Conservation (phyloP, 139 green algal species). For the Micromonas commoda region DNA sequence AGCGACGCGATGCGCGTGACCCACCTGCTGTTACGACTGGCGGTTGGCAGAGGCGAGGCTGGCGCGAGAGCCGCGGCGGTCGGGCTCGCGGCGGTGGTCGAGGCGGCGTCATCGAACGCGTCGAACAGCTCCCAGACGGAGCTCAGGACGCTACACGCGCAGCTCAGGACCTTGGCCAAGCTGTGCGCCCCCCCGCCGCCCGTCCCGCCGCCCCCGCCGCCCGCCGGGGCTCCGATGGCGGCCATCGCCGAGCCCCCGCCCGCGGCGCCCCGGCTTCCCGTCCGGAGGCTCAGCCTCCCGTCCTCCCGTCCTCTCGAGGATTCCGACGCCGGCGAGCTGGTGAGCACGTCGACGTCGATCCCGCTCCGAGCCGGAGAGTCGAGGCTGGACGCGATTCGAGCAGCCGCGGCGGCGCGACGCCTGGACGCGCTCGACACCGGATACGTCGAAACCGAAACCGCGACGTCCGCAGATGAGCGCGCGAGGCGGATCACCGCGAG, state of each 20-base stretch:
- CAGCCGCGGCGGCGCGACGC: too few relatives aligned
- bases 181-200: not conserved
- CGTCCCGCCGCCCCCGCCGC: too few relatives aligned
- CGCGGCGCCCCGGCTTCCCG: not conserved
- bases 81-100: not conserved
- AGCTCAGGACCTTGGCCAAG: not conserved
- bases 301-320: not conserved
- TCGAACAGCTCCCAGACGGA: not conserved
- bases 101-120: not conserved
- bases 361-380: too few relatives aligned
- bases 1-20: not conserved
- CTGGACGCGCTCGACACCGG: too few relatives aligned
- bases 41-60: not conserved
- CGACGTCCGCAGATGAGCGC: too few relatives aligned
- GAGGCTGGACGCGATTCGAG: not conserved
- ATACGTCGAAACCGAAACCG: too few relatives aligned
- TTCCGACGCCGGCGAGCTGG: too few relatives aligned
- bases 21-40: not conserved
- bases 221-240: not conserved
- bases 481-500: not conserved
- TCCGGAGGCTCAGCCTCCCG: not conserved
- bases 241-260: not conserved
- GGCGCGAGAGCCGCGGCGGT: too few relatives aligned
- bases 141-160: not conserved
- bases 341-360: not conserved